Evolutionary conservation across 176 grass and related monocot genomes (phyloP).

Genomic region (Tillandsia leiboldiana): DNA sequence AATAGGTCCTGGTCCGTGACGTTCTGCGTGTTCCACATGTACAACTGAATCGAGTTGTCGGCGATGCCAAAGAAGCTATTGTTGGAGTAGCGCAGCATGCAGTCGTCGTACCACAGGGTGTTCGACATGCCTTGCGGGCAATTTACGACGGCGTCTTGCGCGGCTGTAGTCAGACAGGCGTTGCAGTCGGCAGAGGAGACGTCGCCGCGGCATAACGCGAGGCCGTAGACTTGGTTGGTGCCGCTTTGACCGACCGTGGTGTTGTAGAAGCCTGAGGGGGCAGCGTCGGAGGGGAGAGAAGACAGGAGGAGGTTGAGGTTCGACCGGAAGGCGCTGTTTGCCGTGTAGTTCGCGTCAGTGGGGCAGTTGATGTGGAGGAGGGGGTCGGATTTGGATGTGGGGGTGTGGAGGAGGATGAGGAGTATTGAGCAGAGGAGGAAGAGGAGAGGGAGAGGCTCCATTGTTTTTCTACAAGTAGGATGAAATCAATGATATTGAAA

Average conservation of each 20-base stretch:
- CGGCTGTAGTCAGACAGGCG: background rate
- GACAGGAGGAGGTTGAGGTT: constrained; percentile 19
- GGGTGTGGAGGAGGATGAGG: too few species aligned
- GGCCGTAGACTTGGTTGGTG: constrained; percentile 6
- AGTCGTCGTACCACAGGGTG: constrained; percentile 12
- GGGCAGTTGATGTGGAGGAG: background rate
- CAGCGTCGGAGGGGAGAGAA: constrained; percentile 6
- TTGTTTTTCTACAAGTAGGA: too few species aligned
- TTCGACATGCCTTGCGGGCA: background rate
- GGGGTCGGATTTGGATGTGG: too few species aligned
- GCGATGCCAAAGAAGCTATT: background rate
- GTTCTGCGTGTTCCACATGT: background rate
- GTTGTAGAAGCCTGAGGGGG: too few species aligned
- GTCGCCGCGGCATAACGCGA: constrained; percentile 16
- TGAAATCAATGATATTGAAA: too few species aligned
- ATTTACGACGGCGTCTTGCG: background rate
- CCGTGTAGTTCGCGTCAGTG: background rate
- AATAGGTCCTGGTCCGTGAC: background rate
- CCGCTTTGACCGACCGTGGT: too few species aligned
- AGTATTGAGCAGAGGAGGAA: too few species aligned
- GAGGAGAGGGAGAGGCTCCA: too few species aligned
- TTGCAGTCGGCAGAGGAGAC: background rate
- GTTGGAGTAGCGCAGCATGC: constrained; percentile 20
- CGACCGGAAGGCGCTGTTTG: constrained; percentile 14
- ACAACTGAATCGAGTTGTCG: background rate